Evolutionary conservation across 805 yeast species (phyloP), one percentile per base, ranked within the genome.

Genomic region (Ogataea henricii): DNA sequence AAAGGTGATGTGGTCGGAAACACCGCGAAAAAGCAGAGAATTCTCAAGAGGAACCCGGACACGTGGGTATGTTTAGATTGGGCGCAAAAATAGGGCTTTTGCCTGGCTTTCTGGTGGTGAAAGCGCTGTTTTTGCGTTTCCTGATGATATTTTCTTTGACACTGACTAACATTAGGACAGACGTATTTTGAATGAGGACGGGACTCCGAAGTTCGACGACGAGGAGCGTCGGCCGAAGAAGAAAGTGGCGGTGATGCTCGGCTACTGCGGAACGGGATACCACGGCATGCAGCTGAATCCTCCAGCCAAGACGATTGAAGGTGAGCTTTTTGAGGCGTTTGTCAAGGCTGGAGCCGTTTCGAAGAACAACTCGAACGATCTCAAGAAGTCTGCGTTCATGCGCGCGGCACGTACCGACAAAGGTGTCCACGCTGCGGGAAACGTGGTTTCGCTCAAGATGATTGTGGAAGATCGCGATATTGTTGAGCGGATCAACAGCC

Each of bases 371-470:
- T 81, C 96, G 6, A 85, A 83, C 49, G 97, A 92, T 64, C 80
- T 91, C 59, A 90, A 89, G 63, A 91, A 91, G 64, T 80, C 83
- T 45, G 90, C 94, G 0, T 87, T 92, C 62, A 85, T 83, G 88
- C 76, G 94, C 66, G 89, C 91, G 44, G 92, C 92, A 4, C 76
- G 92, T 70, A 86, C 92, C 3, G 98, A 91, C 67, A 92, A 92
- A 67, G 98, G 97, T 51, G 98, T 91, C 20, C 98, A 91, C 68
- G 97, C 98, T 10, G 96, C 97, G 2, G 97, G 97, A 23, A 91
- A 91, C 65, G 89, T 90, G 18, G 79, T 92, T 37, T 85, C 95
- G 13, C 72, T 87, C 57, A 91, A 91, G 64, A 69, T 91, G 74
- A 88, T 89, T 58, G 76, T 89, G 45, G 96, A 89, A 63, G 96